Conservation (phyloP, 2,329 filamentous ascomycete genomes). For the Pseudocercospora vitis region DNA sequence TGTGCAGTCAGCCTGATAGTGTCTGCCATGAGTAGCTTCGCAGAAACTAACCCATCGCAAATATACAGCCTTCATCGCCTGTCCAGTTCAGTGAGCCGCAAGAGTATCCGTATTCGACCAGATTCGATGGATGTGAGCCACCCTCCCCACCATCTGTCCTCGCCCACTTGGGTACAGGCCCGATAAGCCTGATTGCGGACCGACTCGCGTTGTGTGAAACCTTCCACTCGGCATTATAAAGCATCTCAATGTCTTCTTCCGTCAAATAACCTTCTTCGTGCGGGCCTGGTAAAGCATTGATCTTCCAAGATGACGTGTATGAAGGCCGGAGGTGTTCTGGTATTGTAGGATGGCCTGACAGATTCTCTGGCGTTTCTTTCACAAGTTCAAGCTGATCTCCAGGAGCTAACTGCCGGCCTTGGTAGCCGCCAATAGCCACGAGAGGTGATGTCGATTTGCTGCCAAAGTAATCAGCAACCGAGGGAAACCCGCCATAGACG, state of each 20-base stretch:
- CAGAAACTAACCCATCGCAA: conserved; percentile 46
- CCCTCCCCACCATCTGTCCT: conserved; percentile 62
- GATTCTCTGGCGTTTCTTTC: conserved; percentile 40
- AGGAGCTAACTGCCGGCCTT: conserved; percentile 56
- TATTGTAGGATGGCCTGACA: conserved; percentile 40
- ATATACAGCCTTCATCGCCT: conserved; percentile 61
- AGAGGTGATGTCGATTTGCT: conserved; percentile 61
- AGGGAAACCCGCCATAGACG: conserved; percentile 55
- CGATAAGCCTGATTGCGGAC: conserved; percentile 60
- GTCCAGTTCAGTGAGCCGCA: conserved; percentile 61
- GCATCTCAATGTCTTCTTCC: conserved; percentile 55
- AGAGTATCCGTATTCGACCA: conserved; percentile 61
- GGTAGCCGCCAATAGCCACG: conserved; percentile 60
- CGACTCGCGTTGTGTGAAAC: conserved; percentile 62
- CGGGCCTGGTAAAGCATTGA: conserved; percentile 57
- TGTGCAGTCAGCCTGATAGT: no score
- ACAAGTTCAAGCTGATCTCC: conserved; percentile 55
- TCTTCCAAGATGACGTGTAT: conserved; percentile 54
- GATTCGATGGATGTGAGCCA: conserved; percentile 57
- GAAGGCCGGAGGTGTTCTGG: conserved; percentile 50
- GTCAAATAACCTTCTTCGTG: conserved; percentile 57
- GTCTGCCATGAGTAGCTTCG: no score
- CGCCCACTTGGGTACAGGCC: conserved; percentile 60
- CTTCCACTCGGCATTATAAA: conserved; percentile 60
- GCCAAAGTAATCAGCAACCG: conserved; percentile 57